phyloP scores from a whole-genome alignment of 257 asterid species.

The Mitragyna speciosa region DNA sequence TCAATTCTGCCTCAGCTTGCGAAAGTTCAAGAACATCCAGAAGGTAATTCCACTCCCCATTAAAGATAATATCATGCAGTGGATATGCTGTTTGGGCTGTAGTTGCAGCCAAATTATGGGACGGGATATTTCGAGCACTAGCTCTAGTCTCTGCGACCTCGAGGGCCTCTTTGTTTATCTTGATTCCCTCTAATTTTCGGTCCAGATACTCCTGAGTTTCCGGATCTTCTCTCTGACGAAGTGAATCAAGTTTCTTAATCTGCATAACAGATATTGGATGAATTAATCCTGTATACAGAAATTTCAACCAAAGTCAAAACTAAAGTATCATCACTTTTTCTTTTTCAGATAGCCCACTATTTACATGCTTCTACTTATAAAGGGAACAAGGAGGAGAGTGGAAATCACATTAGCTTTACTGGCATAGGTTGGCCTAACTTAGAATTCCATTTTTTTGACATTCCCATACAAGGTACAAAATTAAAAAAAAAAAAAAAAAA shows the following conservation, averaged over 20 bases:
- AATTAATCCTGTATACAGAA: neutral
- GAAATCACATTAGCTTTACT: neutral
- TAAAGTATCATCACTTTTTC: neutral
- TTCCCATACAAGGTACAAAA: neutral
- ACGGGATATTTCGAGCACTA: conserved; percentile 59
- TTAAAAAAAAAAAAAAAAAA: neutral
- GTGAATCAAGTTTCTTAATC: conserved; percentile 46
- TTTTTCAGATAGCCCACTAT: neutral
- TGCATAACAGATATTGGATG: conserved; percentile 24
- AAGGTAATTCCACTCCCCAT: conserved; percentile 87
- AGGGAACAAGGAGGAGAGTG: neutral
- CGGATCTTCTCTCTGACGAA: conserved; percentile 48
- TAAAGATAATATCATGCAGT: conserved; percentile 65
- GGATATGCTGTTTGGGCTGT: conserved; percentile 69
- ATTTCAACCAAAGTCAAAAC: neutral
- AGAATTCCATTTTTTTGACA: neutral
- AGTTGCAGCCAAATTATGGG: conserved; percentile 63
- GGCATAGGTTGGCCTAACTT: neutral
- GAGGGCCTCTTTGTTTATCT: conserved; percentile 53
- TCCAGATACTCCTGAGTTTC: conserved; percentile 40
- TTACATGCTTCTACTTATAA: neutral
- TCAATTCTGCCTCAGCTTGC: conserved; percentile 36
- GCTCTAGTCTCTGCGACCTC: conserved; percentile 30
- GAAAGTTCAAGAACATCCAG: conserved; percentile 49
- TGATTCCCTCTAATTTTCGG: conserved; percentile 35